Evolutionary conservation across 2,329 filamentous ascomycete genomes (phyloP).

Genomic region (Geoglossum cookeanum): DNA sequence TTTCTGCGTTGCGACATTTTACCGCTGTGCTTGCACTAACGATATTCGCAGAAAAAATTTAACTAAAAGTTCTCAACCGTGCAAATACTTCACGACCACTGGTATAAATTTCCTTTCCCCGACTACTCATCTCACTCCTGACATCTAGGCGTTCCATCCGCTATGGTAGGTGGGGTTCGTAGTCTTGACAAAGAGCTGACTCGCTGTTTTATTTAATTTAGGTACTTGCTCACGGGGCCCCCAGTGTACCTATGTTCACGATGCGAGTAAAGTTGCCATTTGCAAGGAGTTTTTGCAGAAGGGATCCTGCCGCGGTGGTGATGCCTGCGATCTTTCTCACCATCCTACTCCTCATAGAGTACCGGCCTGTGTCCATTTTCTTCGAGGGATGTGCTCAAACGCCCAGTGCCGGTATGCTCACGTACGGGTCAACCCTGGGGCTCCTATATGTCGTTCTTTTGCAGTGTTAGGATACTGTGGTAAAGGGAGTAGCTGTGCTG

Average conservation of each 20-base stretch:
- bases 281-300: conserved; percentile 77
- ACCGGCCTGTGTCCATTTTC: conserved; percentile 76
- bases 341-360: conserved; percentile 65
- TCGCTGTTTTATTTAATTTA: conserved; percentile 23
- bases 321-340: conserved; percentile 80
- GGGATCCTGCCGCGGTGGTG: conserved; percentile 56
- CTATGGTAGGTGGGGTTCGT: conserved; percentile 5
- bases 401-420: conserved; percentile 74
- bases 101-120: conserved; percentile 31
- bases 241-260: conserved; percentile 63
- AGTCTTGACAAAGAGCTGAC: conserved; percentile 14
- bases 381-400: conserved; percentile 79
- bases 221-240: conserved; percentile 74
- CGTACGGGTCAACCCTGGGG: conserved; percentile 54
- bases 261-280: conserved; percentile 68
- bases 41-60: conserved; percentile 16
- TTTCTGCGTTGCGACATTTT: background rate
- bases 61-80: conserved; percentile 54
- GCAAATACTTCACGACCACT: conserved; percentile 51
- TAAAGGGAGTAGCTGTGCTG: conserved; percentile 54
- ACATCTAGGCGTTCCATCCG: conserved; percentile 1
- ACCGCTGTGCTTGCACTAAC: background rate
- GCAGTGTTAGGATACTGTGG: conserved; percentile 77
- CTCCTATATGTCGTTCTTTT: conserved; percentile 69
- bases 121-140: background rate